Evolutionary conservation across 2,329 filamentous ascomycete genomes (phyloP), one percentile per base, ranked within the genome.

Genomic region (Aureobasidium musti): DNA sequence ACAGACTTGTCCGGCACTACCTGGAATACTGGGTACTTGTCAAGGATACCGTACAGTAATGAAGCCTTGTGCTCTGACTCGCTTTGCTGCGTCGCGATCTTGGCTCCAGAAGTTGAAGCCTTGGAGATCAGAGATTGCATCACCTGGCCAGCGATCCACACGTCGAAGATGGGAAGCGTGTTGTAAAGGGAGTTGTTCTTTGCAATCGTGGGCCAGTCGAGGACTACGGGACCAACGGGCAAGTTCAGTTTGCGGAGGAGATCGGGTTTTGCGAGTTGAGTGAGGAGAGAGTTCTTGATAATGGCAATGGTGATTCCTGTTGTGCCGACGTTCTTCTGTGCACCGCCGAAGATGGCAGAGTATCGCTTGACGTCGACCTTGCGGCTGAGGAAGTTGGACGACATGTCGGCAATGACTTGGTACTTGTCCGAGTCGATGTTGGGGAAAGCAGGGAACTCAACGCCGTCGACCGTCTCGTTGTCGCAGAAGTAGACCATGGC

Each of bases 181-280:
- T 98, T 98, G 82, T 98, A 98, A 33, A 98, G 84, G 72, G 90
- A 95, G 81, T 96, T 95, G 81, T 96, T 96, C 83, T 96, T 96
- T 47, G 91, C 89, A 71, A 95, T 89, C 0, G 86, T 92, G 69
- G 92, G 89, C 75, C 94, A 98, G 70, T 91, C 86, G 56, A 98
- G 81, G 50, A 97, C 86, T 21, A 91, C 86, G 2, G 94, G 92
- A 0, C 89, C 87, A 47, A 95, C 85, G 1, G 91, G 87, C n/a
- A 96, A 81, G 23, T 86, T 87, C 11, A 97, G 85, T 68, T 88
- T 83, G 67, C 92, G 85, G 74, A 97, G 81, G 56, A 96, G 81
- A 5, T 84, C 80, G 1, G 90, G 81, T 8, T 88, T 82, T 2
- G 91, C 90, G 72, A 91, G 87, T 7, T 85, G 79, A 2, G 83